phyloP scores from a whole-genome alignment of 805 yeast genomes.

The Crinitomyces ghanaensis region DNA sequence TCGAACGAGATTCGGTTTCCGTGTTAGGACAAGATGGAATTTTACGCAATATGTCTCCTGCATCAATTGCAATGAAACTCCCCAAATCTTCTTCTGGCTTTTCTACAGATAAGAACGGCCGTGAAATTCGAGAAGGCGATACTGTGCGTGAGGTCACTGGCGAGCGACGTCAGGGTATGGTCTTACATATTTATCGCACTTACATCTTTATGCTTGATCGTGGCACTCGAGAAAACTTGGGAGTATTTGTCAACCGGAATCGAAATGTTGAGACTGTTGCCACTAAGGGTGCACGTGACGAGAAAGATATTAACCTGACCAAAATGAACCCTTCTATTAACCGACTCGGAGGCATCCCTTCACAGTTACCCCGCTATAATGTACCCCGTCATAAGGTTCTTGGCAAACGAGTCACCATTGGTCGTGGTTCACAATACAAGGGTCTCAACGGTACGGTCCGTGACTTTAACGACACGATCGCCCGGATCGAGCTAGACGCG shows the following conservation, averaged over 20 bases:
- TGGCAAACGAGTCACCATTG: constrained; percentile 74
- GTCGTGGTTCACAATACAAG: constrained; percentile 83
- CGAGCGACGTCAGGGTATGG: constrained; percentile 79
- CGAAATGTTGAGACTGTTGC: constrained; percentile 72
- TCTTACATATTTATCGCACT: constrained; percentile 76
- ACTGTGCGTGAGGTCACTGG: constrained; percentile 78
- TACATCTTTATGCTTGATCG: constrained; percentile 71
- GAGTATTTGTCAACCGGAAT: constrained; percentile 76
- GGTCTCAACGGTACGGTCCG: constrained; percentile 89
- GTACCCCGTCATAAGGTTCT: constrained; percentile 62
- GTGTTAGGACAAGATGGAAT: constrained; percentile 78
- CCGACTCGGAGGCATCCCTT: constrained; percentile 36
- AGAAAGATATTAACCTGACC: constrained; percentile 40
- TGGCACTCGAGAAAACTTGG: constrained; percentile 71
- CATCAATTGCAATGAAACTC: constrained; percentile 72
- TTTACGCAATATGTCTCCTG: constrained; percentile 56
- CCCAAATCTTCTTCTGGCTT: constrained; percentile 34
- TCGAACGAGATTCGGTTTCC: constrained; percentile 77
- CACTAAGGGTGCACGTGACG: constrained; percentile 58
- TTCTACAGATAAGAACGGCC: constrained; percentile 78
- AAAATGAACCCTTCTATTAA: constrained; percentile 75
- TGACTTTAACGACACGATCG: constrained; percentile 85
- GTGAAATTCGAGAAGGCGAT: constrained; percentile 81
- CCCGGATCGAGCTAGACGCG: constrained; percentile 89
- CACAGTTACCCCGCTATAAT: constrained; percentile 19